These are phyloP conservation scores for Talaromyces stipitatus DNA, from an alignment of 495 filamentous ascomycete species.

Conservation along the genomic window DNA sequence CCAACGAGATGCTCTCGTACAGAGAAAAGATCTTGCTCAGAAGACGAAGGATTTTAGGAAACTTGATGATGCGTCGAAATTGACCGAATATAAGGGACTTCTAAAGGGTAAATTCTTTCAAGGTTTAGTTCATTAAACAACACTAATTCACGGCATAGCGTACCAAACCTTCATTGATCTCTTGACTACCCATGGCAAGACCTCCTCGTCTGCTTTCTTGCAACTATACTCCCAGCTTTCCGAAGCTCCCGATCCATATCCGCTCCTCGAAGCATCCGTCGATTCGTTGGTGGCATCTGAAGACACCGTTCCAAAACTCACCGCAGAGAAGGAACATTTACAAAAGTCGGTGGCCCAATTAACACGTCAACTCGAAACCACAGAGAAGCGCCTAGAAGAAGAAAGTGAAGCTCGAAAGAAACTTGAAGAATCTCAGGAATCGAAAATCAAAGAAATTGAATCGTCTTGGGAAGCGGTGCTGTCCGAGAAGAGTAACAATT, in stretches of 20 bases:
- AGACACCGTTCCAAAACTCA: slow-evolving; percentile 83
- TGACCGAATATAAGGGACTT: slow-evolving; percentile 79
- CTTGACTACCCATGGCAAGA: slow-evolving; percentile 87
- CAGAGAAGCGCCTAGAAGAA: slow-evolving; percentile 64
- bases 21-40: slow-evolving; percentile 93
- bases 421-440: slow-evolving; percentile 69
- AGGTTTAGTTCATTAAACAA: not conserved
- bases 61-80: slow-evolving; percentile 82
- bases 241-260: slow-evolving; percentile 94
- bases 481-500: slow-evolving; percentile 90
- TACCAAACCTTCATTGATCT: slow-evolving; percentile 98
- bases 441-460: slow-evolving; percentile 78
- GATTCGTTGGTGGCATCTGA: slow-evolving; percentile 86
- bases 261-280: slow-evolving; percentile 89
- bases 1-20: slow-evolving; percentile 85
- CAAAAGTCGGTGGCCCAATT: slow-evolving; percentile 70
- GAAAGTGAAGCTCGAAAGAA: slow-evolving; percentile 65
- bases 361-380: slow-evolving; percentile 88
- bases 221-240: slow-evolving; percentile 89
- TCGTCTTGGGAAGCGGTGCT: slow-evolving; percentile 86
- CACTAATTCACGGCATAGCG: slow-evolving; percentile 43
- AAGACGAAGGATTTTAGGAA: slow-evolving; percentile 98
- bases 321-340: slow-evolving; percentile 75
- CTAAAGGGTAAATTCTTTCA: slow-evolving; percentile 58
- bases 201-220: slow-evolving; percentile 82